These are phyloP conservation scores for Kalanchoe fedtschenkoi DNA, from an alignment of 164 flowering plant species.

Conservation along the genomic window DNA sequence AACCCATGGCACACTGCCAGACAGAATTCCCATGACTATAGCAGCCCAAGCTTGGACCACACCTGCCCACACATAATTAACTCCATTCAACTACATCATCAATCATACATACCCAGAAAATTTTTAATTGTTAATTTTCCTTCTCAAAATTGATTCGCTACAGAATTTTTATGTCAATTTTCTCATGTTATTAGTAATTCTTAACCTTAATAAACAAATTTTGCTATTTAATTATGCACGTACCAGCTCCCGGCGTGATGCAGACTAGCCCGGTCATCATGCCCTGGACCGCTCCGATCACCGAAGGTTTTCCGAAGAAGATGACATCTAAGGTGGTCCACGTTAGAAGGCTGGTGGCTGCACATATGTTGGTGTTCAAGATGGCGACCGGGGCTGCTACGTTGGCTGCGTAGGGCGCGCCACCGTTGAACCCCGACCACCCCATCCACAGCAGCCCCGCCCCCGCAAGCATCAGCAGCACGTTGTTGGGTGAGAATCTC, in stretches of 20 bases:
- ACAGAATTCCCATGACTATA: constrained; percentile 8
- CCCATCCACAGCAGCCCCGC: constrained; percentile 11
- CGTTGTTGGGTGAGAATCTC: constrained; percentile 10
- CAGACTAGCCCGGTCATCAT: constrained; percentile 10
- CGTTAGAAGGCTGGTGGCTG: constrained; percentile 7
- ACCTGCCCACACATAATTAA: constrained; percentile 1
- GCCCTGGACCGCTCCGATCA: constrained; percentile 10
- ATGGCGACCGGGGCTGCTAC: neutral
- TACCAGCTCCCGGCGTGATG: constrained; percentile 10
- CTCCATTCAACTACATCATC: neutral
- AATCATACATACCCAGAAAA: no score
- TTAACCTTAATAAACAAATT: no score
- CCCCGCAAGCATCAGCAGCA: constrained; percentile 7
- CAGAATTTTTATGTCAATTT: no score
- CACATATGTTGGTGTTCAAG: constrained; percentile 10
- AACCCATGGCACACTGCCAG: constrained; percentile 12
- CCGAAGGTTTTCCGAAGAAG: constrained; percentile 11
- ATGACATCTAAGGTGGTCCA: constrained; percentile 2
- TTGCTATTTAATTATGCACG: neutral
- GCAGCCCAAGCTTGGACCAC: constrained; percentile 13
- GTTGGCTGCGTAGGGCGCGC: constrained; percentile 10
- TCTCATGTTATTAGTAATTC: no score
- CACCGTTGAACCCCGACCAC: constrained; percentile 10
- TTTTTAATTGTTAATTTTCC: no score
- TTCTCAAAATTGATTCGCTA: no score